Conservation (phyloP, 1,139 yeast genomes). For the Saccharomyces hybrid region DNA sequence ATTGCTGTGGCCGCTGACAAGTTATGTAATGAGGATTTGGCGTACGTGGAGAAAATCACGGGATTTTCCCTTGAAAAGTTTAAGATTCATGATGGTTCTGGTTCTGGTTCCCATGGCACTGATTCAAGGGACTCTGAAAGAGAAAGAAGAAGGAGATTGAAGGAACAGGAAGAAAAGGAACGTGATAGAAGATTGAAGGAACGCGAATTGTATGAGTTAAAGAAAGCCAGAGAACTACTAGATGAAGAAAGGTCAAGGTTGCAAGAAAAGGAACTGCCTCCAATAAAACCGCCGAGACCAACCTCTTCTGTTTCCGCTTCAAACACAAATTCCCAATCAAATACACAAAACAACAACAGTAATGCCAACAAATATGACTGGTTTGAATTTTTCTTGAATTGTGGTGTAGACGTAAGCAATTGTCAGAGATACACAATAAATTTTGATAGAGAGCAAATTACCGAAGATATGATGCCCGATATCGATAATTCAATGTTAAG, state of each 20-base stretch:
- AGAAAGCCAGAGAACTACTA: conserved; percentile 32
- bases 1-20: conserved; percentile 92
- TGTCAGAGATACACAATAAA: conserved; percentile 88
- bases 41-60: conserved; percentile 83
- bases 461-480: conserved; percentile 75
- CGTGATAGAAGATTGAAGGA: conserved; percentile 32
- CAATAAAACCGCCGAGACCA: conserved; percentile 36
- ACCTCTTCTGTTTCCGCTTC: conserved; percentile 28
- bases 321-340: conserved; percentile 10
- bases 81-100: conserved; percentile 29
- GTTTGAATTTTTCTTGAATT: conserved; percentile 90
- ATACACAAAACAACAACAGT: neutral
- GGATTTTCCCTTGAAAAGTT: conserved; percentile 66
- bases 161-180: conserved; percentile 31
- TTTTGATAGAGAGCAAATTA: conserved; percentile 86
- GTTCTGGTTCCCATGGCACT: conserved; percentile 4
- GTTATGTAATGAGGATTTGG: conserved; percentile 74
- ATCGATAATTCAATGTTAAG: conserved; percentile 76
- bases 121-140: conserved; percentile 32
- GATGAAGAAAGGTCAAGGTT: conserved; percentile 29
- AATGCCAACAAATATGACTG: conserved; percentile 63
- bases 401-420: conserved; percentile 90
- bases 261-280: conserved; percentile 29
- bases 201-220: conserved; percentile 29
- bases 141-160: conserved; percentile 34